Conservation (phyloP, 345 rosid genomes). For the Eucalyptus erythrocorys region DNA sequence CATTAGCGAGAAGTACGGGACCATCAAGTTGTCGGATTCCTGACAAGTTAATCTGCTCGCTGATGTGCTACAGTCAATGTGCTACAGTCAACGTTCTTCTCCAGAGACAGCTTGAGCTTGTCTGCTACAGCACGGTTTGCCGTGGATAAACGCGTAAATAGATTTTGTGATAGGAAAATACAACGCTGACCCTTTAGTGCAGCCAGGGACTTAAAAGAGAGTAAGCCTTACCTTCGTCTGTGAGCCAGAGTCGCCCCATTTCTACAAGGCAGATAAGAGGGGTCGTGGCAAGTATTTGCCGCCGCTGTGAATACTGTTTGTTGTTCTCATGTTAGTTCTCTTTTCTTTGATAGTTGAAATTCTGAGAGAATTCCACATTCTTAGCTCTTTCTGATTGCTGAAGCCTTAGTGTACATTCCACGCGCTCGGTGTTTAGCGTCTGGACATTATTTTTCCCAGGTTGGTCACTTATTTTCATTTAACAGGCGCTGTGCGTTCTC, state of each 20-base stretch:
- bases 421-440: neutral
- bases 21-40: slow-evolving; percentile 44
- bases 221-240: neutral
- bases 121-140: neutral
- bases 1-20: slow-evolving; percentile 65
- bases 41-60: neutral
- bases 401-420: neutral
- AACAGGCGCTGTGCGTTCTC: neutral
- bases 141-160: neutral
- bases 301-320: neutral
- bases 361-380: neutral
- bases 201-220: neutral
- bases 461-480: neutral
- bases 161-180: neutral
- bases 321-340: neutral
- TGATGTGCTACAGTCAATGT: neutral
- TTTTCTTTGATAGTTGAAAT: neutral
- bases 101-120: neutral
- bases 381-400: neutral
- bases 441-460: neutral
- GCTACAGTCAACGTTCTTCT: neutral
- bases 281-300: neutral
- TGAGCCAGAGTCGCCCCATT: neutral
- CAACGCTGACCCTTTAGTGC: neutral
- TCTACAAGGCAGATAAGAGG: neutral